These are phyloP conservation scores for Vitis cinerea DNA, from an alignment of 164 flowering plant genomes.

Conservation along the genomic window DNA sequence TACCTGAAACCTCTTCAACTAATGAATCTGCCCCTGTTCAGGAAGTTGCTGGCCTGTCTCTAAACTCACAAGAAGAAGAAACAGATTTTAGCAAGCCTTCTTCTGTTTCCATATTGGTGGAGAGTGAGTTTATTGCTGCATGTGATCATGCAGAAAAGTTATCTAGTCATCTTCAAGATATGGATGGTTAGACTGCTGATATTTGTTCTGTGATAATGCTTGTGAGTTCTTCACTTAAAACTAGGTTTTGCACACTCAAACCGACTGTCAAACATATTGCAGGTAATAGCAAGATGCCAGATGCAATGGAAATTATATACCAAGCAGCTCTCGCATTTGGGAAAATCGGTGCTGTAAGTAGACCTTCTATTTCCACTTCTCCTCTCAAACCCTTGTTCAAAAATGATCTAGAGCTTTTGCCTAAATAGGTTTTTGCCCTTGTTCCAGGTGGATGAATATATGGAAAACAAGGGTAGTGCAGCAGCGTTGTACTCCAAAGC, in stretches of 20 bases:
- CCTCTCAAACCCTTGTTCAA: neutral
- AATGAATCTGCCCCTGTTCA: constrained; percentile 10
- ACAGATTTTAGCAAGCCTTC: constrained; percentile 35
- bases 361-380: neutral
- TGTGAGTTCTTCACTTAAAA: neutral
- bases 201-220: neutral
- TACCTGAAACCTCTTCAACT: constrained; percentile 20
- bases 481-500: constrained; percentile 44
- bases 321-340: constrained; percentile 41
- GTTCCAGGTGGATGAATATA: constrained; percentile 48
- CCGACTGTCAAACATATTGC: constrained; percentile 8
- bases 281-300: constrained; percentile 53
- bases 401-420: neutral
- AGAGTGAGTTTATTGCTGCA: constrained; percentile 41
- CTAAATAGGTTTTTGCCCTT: constrained; percentile 8
- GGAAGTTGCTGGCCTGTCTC: constrained; percentile 7
- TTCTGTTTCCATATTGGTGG: constrained; percentile 39
- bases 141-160: constrained; percentile 43
- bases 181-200: constrained; percentile 37
- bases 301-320: constrained; percentile 50
- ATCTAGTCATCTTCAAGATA: constrained; percentile 25
- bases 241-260: constrained; percentile 5
- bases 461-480: constrained; percentile 38
- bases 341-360: constrained; percentile 51
- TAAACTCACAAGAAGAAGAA: constrained; percentile 2